Conservation (phyloP, 768 basidiomycete genomes). For the Wakefieldia striispora region DNA sequence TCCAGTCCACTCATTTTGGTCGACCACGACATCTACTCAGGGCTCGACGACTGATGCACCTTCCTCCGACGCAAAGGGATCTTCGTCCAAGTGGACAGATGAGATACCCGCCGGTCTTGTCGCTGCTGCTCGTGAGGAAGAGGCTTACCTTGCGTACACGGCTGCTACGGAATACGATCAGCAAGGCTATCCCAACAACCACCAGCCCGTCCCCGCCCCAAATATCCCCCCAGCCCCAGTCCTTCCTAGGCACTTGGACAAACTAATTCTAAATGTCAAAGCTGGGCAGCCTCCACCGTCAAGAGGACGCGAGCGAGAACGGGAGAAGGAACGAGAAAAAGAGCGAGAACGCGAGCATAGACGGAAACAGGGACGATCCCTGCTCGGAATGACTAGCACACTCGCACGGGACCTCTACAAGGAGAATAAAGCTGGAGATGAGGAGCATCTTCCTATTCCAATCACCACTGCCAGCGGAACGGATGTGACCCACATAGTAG, state of each 20-base stretch:
- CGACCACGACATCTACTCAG: conserved; percentile 35
- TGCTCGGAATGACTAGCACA: conserved; percentile 36
- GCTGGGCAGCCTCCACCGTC: conserved; percentile 32
- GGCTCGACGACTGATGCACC: conserved; percentile 27
- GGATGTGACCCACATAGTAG: conserved; percentile 34
- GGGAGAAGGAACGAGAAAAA: conserved; percentile 36
- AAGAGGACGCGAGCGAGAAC: conserved; percentile 34
- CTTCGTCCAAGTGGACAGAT: conserved; percentile 61
- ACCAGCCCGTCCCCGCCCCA: conserved; percentile 53
- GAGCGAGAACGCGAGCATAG: conserved; percentile 32
- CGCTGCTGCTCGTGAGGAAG: conserved; percentile 81
- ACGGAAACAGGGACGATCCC: conserved; percentile 31
- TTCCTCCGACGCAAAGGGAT: conserved; percentile 31
- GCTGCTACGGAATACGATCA: conserved; percentile 34
- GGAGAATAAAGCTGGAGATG: conserved; percentile 21
- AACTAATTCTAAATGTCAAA: conserved; percentile 79
- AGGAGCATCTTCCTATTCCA: conserved; percentile 28
- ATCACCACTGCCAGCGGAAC: conserved; percentile 40
- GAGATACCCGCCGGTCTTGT: conserved; percentile 76
- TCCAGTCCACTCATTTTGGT: conserved; percentile 44
- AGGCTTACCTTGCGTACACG: conserved; percentile 56
- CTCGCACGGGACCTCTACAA: conserved; percentile 27
- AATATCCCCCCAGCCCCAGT: conserved; percentile 85
- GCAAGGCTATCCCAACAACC: conserved; percentile 34
- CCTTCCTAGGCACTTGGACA: conserved; percentile 89